Percentiles rank a stretch among this genome's conserved stretches.
Evolutionary conservation across 169 alveolate genomes (phyloP).

Genomic region (Plasmodium inui): DNA sequence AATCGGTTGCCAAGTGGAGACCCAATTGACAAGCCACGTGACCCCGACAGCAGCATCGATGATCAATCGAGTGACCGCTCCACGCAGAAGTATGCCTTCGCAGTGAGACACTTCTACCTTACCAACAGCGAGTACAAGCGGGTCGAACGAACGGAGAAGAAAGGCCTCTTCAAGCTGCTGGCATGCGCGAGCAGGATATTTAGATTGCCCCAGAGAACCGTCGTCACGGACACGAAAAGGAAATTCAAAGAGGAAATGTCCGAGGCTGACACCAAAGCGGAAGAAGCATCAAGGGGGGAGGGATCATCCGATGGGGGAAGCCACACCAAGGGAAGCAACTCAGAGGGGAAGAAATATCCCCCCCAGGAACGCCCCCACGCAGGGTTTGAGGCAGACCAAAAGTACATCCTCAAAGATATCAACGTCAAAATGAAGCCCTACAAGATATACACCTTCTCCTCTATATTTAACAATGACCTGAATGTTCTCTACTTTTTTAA

Average conservation of each 20-base stretch:
- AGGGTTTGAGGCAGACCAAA: not conserved
- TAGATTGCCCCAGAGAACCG: not conserved
- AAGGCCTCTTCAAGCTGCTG: not conserved
- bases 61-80: not conserved
- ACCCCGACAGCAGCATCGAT: not conserved
- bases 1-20: not conserved
- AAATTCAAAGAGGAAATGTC: not conserved
- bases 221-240: not conserved
- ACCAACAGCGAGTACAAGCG: slow-evolving; percentile 8
- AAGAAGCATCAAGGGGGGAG: not conserved
- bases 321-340: not conserved
- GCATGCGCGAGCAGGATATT: not conserved
- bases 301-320: not conserved
- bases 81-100: slow-evolving; percentile 8
- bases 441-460: slow-evolving; percentile 52
- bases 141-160: not conserved
- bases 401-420: slow-evolving; percentile 48
- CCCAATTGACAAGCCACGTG: not conserved
- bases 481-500: slow-evolving; percentile 60
- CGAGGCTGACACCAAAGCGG: not conserved
- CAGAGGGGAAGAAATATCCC: not conserved
- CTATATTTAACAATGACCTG: slow-evolving; percentile 64
- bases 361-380: not conserved
- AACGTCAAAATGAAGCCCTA: slow-evolving; percentile 48
- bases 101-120: slow-evolving; percentile 39